Base-by-base conservation (phyloP, 345 rosid genomes). In the Camelina laxa region DNA sequence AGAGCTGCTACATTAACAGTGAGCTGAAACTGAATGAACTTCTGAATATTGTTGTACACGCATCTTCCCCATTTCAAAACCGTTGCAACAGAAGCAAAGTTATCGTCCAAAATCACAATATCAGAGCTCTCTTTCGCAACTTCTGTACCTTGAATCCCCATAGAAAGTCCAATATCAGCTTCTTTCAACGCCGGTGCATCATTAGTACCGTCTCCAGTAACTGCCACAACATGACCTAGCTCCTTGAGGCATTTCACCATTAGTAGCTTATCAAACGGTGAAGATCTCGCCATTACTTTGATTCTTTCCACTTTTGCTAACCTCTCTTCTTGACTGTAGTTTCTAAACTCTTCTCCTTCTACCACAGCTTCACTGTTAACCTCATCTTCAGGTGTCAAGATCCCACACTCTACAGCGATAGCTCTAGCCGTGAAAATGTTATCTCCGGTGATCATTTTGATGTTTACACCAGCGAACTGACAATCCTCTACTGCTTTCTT, bases 361-460 rank as follows among this genome's bases (percentile, higher is more conserved):
- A 90, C 80, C 2, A 90, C 88, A 0, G 82, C 89, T n/a, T 65
- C 87, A 0, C 0, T 55, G 9, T n/a, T 60, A n/a, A 31, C 31
- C 5, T 82, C 90, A 8, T 84, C 73, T 22, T 36, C 82, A 0
- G 70, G 60, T 31, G 70, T 78, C 22, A 88, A 84, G 67, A 90
- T 92, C 58, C 93, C 97, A 39, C 96, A 90, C 69, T 89, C 93
- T 0, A 80, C 79, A 1, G 97, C 93, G 58, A 93, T 90, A 4
- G 98, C 98, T 81, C 78, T 90, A 13, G 93, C 97, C 6, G 93
- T 91, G 82, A 75, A 81, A 49, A 87, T 73, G 54, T 90, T 88
- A 50, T 89, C 98, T 0, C 98, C 95, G 0, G 97, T 92, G 62
- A 92, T 82, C 93, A 93, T 90, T 50, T 85, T 90, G 82, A 93